phyloP scores from a whole-genome alignment of 768 basidiomycete species.

The Lyophyllum decastes region DNA sequence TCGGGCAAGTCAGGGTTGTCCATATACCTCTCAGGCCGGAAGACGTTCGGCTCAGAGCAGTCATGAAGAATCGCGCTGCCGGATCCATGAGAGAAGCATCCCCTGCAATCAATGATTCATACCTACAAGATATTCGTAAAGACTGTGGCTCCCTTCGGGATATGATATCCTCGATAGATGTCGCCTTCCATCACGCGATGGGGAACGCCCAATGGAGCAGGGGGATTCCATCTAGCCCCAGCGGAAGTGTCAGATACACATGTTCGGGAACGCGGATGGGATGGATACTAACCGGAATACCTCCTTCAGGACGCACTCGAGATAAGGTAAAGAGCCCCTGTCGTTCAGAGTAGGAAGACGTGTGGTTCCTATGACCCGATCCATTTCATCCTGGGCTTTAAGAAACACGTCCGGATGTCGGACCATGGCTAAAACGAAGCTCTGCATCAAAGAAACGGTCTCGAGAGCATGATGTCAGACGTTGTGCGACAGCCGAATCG shows the following conservation, averaged over 20 bases:
- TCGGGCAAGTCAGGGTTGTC: conserved; percentile 39
- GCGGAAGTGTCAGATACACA: conserved; percentile 3
- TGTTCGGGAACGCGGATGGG: not conserved
- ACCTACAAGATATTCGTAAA: conserved; percentile 46
- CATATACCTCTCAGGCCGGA: conserved; percentile 52
- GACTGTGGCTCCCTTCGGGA: conserved; percentile 46
- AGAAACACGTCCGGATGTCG: conserved; percentile 49
- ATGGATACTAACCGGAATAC: conserved; percentile 38
- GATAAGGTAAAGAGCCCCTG: conserved; percentile 45
- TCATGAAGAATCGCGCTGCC: conserved; percentile 43
- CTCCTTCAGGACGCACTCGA: conserved; percentile 49
- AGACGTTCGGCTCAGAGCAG: conserved; percentile 46
- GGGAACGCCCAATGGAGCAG: conserved; percentile 51
- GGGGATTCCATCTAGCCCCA: conserved; percentile 44
- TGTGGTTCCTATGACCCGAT: conserved; percentile 41
- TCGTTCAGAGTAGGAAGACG: conserved; percentile 50
- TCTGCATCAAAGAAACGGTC: conserved; percentile 51
- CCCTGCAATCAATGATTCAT: not conserved
- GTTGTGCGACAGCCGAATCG: not conserved
- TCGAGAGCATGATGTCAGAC: conserved; percentile 22
- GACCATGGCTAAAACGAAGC: conserved; percentile 57
- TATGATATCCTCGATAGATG: conserved; percentile 44
- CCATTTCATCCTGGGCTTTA: conserved; percentile 54
- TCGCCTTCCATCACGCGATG: conserved; percentile 55
- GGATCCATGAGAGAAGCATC: not conserved